These are phyloP conservation scores for Cicer arietinum DNA, from an alignment of 306 rosid genomes.

Conservation along the genomic window DNA sequence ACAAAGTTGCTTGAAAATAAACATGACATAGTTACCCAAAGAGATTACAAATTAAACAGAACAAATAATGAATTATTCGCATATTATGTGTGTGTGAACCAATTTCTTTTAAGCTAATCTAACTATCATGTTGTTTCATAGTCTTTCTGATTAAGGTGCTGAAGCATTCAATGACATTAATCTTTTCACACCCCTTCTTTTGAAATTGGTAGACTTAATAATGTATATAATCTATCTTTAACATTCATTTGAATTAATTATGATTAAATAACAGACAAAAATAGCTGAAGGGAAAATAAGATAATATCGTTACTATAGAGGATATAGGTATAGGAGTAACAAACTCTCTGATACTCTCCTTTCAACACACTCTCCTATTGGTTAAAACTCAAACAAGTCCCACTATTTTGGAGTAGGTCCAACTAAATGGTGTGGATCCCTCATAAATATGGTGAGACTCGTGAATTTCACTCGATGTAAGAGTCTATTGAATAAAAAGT, in stretches of 20 bases:
- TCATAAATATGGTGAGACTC: neutral
- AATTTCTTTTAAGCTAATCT: constrained; percentile 24
- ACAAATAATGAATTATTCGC: constrained; percentile 22
- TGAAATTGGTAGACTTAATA: constrained; percentile 8
- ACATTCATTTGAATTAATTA: neutral
- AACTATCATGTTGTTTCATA: neutral
- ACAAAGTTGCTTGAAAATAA: constrained; percentile 22
- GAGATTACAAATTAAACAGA: constrained; percentile 36
- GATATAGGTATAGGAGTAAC: neutral
- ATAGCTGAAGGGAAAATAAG: constrained; percentile 2
- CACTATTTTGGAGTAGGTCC: neutral
- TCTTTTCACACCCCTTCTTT: neutral
- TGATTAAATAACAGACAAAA: neutral
- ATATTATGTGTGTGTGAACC: neutral
- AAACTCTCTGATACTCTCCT: neutral
- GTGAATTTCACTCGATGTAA: neutral
- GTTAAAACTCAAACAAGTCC: neutral
- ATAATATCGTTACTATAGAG: neutral
- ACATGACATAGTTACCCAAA: constrained; percentile 4
- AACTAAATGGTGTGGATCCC: neutral
- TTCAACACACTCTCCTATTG: neutral
- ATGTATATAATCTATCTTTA: neutral
- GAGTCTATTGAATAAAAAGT: neutral
- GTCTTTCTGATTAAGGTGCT: constrained; percentile 1
- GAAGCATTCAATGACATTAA: constrained; percentile 17